Conservation (phyloP, 2,329 filamentous ascomycete genomes). For the Ceratocystis alfenasii region DNA sequence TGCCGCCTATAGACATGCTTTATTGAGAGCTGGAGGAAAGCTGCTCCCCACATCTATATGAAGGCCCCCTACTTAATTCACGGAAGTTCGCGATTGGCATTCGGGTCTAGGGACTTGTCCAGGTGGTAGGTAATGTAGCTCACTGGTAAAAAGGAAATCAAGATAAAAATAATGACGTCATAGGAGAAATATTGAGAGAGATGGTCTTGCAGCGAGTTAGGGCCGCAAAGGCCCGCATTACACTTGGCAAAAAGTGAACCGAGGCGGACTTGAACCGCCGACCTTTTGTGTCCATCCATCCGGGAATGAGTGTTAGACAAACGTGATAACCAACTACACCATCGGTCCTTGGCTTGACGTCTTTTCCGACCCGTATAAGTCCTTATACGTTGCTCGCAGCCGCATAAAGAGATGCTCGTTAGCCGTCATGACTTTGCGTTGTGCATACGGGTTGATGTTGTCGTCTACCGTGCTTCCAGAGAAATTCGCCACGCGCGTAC, state of each 20-base stretch:
- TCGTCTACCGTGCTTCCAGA: slow-evolving; percentile 29
- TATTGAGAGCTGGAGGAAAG: slow-evolving; percentile 32
- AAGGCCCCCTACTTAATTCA: slow-evolving; percentile 28
- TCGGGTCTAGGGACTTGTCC: slow-evolving; percentile 33
- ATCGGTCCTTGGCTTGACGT: slow-evolving; percentile 3
- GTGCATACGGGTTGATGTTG: slow-evolving; percentile 38
- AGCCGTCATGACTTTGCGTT: slow-evolving; percentile 48
- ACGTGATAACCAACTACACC: slow-evolving; percentile 12
- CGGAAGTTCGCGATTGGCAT: slow-evolving; percentile 39
- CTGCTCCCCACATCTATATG: slow-evolving; percentile 30
- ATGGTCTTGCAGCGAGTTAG: no score
- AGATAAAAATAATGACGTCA: not conserved
- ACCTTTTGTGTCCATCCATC: slow-evolving; percentile 9
- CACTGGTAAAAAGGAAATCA: slow-evolving; percentile 24
- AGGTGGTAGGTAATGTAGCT: slow-evolving; percentile 36
- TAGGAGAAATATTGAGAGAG: no score
- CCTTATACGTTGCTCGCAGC: slow-evolving; percentile 46
- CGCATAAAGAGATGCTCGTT: slow-evolving; percentile 52
- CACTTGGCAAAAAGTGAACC: not conserved
- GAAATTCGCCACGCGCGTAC: slow-evolving; percentile 40
- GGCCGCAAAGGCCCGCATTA: no score
- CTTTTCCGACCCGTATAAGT: slow-evolving; percentile 38
- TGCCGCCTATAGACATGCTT: slow-evolving; percentile 25
- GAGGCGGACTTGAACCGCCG: slow-evolving; percentile 9
- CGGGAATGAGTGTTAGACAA: not conserved